A percentile compares a stretch with the other conserved stretches of the same genome.
phyloP scores from a whole-genome alignment of 2,329 filamentous ascomycete species.

The Coniosporium tulheliwenetii region DNA sequence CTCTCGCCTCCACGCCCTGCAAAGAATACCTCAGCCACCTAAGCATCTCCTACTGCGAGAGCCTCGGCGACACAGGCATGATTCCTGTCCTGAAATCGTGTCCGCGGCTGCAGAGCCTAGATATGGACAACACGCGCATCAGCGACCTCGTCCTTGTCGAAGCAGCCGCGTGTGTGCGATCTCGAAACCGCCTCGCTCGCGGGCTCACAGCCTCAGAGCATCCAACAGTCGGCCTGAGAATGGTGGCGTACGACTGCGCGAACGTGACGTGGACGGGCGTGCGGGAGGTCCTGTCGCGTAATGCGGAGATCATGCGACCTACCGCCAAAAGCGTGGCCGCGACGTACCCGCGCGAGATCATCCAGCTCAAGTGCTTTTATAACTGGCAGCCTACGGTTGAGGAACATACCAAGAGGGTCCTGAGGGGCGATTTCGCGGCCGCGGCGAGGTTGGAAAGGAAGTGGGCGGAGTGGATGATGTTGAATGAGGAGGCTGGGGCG shows the following conservation, averaged over 20 bases:
- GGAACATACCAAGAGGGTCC: conserved; percentile 76
- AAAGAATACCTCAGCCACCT: conserved; percentile 59
- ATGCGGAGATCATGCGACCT: conserved; percentile 53
- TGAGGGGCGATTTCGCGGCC: conserved; percentile 57
- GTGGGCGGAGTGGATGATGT: conserved; percentile 91
- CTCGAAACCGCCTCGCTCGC: conserved; percentile 21
- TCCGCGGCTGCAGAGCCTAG: conserved; percentile 50
- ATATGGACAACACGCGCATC: conserved; percentile 87
- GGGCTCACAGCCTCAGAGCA: conserved; percentile 18
- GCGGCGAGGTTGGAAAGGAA: conserved; percentile 73
- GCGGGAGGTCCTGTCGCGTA: conserved; percentile 70
- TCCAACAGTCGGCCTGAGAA: conserved; percentile 44
- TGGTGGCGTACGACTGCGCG: conserved; percentile 83
- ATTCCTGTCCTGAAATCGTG: conserved; percentile 68
- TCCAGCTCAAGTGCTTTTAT: conserved; percentile 84
- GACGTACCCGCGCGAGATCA: conserved; percentile 61
- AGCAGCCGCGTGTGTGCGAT: conserved; percentile 63
- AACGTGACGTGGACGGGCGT: conserved; percentile 89
- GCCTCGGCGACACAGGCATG: conserved; percentile 68
- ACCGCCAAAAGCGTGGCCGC: not conserved
- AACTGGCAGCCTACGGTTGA: conserved; percentile 91
- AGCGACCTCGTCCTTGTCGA: conserved; percentile 77
- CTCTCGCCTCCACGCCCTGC: conserved; percentile 63
- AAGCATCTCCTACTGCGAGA: conserved; percentile 81
- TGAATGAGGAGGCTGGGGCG: conserved; percentile 66